phyloP scores from a whole-genome alignment of 768 basidiomycete species.

The Hebeloma cylindrosporum region DNA sequence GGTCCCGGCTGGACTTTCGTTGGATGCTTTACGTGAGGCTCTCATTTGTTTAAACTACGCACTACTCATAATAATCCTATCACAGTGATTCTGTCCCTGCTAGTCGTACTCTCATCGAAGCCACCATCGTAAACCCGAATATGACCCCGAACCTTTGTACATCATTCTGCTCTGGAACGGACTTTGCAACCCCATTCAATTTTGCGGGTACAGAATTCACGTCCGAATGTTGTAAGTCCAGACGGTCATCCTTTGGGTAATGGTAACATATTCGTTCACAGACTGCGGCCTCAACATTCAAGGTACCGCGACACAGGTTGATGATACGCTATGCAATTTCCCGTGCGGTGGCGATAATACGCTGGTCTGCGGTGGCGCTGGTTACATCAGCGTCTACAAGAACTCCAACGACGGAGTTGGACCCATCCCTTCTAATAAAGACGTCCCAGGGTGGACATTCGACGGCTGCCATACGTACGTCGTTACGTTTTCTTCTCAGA shows the following conservation, averaged over 20 bases:
- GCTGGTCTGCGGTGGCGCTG: constrained; percentile 13
- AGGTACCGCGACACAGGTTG: constrained; percentile 14
- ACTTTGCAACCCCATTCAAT: constrained; percentile 5
- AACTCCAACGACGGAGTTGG: constrained; percentile 8
- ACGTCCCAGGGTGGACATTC: constrained; percentile 15
- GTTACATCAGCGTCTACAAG: constrained; percentile 15
- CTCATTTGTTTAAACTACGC: background rate
- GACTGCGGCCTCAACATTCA: constrained; percentile 18
- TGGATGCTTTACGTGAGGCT: constrained; percentile 16
- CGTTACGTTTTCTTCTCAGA: background rate
- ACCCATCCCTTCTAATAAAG: constrained; percentile 12
- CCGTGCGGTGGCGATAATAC: constrained; percentile 16
- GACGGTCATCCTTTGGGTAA: background rate
- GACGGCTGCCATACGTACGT: constrained; percentile 17
- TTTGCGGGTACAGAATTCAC: constrained; percentile 19
- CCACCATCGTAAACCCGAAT: constrained; percentile 6
- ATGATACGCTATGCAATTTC: constrained; percentile 13
- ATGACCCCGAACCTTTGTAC: constrained; percentile 19
- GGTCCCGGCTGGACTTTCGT: constrained; percentile 15
- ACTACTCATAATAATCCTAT: background rate
- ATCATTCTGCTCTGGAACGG: constrained; percentile 10
- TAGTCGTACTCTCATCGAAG: constrained; percentile 14
- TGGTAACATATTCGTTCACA: constrained; percentile 1
- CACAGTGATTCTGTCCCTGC: constrained; percentile 9
- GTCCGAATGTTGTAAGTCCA: constrained; percentile 14